Evolutionary conservation across 352 stramenopile species (phyloP).

Genomic region (Phytopythium kandeliae): DNA sequence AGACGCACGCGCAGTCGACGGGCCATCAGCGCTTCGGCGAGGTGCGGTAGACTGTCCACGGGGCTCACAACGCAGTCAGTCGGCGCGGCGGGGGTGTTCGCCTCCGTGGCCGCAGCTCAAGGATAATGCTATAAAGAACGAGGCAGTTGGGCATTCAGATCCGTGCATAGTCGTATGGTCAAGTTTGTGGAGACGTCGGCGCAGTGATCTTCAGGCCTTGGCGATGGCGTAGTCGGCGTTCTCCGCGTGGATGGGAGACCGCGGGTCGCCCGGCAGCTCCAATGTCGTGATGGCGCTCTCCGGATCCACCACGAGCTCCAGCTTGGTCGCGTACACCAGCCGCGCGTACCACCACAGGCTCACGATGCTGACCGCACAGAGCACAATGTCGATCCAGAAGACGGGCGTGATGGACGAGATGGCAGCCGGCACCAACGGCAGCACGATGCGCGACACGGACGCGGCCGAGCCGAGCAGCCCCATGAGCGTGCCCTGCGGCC

Average conservation of each 20-base stretch:
- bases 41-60: slow-evolving; percentile 10
- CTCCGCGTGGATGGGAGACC: slow-evolving; percentile 40
- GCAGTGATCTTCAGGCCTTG: neutral
- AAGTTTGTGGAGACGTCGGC: neutral
- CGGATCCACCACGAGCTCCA: slow-evolving; percentile 32
- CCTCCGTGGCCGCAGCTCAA: too few species aligned
- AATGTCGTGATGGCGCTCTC: slow-evolving; percentile 27
- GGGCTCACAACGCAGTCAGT: neutral
- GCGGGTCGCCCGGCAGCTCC: slow-evolving; percentile 24
- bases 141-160: neutral
- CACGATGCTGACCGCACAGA: slow-evolving; percentile 50
- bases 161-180: neutral
- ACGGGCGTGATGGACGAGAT: slow-evolving; percentile 63
- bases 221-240: slow-evolving; percentile 11
- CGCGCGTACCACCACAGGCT: slow-evolving; percentile 68
- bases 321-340: slow-evolving; percentile 46
- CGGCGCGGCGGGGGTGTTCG: neutral
- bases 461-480: slow-evolving; percentile 64
- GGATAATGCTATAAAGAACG: neutral
- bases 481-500: slow-evolving; percentile 78
- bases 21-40: slow-evolving; percentile 79
- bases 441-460: slow-evolving; percentile 68
- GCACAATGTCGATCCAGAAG: slow-evolving; percentile 66
- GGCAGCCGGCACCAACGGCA: slow-evolving; percentile 64
- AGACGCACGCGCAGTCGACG: slow-evolving; percentile 49